Conservation (phyloP, 148 eudicot species). For the Arbutus unedo region DNA sequence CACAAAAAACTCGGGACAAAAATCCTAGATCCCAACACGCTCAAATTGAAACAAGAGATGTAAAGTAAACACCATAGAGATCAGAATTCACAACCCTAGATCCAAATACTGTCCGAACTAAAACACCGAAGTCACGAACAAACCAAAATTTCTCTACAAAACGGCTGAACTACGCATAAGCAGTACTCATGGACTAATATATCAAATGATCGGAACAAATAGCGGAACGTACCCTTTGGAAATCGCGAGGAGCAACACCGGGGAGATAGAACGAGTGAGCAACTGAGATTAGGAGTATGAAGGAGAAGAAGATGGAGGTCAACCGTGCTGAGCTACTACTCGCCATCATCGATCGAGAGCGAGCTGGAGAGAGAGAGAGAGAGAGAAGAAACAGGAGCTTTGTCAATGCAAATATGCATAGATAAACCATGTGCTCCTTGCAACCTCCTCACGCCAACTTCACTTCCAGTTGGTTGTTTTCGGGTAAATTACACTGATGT, state of each 20-base stretch:
- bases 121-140: background rate
- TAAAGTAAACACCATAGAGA: background rate
- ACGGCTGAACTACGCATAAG: background rate
- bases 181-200: background rate
- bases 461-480: no score
- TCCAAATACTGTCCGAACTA: background rate
- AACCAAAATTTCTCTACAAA: background rate
- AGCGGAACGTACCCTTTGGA: conserved; percentile 24
- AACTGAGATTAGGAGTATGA: conserved; percentile 26
- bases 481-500: no score
- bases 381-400: no score
- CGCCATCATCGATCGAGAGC: conserved; percentile 9
- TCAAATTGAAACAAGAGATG: background rate
- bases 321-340: conserved; percentile 8
- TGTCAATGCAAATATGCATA: no score
- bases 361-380: background rate
- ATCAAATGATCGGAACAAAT: background rate
- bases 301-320: conserved; percentile 11
- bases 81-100: conserved; percentile 4
- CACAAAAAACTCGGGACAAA: conserved; percentile 1
- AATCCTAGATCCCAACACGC: conserved; percentile 24
- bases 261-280: conserved; percentile 46
- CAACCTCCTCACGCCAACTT: no score
- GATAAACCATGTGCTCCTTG: no score
- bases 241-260: conserved; percentile 45